A percentile compares a stretch with the other conserved stretches of the same genome.
Conservation (phyloP, 75 land plant genomes). For the Ceratopteris richardii region DNA sequence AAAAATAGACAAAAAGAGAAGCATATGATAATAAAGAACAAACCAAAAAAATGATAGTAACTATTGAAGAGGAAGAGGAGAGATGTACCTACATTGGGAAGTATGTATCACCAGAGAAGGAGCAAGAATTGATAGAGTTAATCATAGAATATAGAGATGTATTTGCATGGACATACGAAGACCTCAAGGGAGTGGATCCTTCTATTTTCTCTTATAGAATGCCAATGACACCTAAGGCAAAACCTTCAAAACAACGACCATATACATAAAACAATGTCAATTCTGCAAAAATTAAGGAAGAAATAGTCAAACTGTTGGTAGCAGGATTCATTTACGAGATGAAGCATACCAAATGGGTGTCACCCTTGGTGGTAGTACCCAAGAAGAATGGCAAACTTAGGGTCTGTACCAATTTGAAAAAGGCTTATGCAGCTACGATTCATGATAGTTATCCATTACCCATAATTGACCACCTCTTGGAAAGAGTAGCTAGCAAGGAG, state of each 20-base stretch:
- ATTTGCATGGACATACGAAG: slow-evolving; percentile 17
- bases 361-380: slow-evolving; percentile 2
- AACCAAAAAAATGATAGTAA: too few relatives aligned
- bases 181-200: slow-evolving; percentile 9
- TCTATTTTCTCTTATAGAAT: slow-evolving; percentile 1
- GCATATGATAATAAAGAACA: too few relatives aligned
- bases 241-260: slow-evolving; percentile 5
- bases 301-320: background rate
- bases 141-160: slow-evolving; percentile 8
- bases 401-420: slow-evolving; percentile 1
- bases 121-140: background rate
- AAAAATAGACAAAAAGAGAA: too few relatives aligned
- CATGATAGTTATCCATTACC: background rate
- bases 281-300: background rate
- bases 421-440: slow-evolving; percentile 4
- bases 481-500: slow-evolving; percentile 10
- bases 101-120: too few relatives aligned
- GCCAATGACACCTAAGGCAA: background rate
- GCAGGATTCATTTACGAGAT: slow-evolving; percentile 7
- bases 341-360: background rate
- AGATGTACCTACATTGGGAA: too few relatives aligned
- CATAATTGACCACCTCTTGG: slow-evolving; percentile 2
- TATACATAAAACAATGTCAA: slow-evolving; percentile 1
- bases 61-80: too few relatives aligned
- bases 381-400: background rate